Evolutionary conservation across 1,284 basidiomycete species (phyloP), one percentile per base, ranked within the genome.

Genomic region (Schizophyllum commune): DNA sequence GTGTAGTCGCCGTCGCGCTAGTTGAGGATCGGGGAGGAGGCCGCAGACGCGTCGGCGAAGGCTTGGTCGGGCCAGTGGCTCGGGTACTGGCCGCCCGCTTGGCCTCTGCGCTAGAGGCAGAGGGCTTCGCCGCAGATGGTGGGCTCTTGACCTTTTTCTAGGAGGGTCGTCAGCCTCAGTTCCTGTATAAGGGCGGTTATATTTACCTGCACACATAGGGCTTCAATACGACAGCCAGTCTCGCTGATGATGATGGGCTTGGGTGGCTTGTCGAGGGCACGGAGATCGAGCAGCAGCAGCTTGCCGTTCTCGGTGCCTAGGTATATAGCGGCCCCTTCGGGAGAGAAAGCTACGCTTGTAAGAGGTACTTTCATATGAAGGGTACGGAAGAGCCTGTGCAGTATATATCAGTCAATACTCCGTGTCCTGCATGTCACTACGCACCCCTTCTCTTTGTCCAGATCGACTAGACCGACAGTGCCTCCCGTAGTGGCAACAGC

Each of bases 381-480:
- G 0, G 77, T 79, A 33, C 84, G 82, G 65, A 86, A 79, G 51
- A 86, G 71, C 13, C 87, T 88, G 60, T 32, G 51, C 58, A 13
- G 52, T 58, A 61, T 55, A 60, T 55, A 60, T 61, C 58, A 61
- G 62, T 47, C 39, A 56, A 27, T 21, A 63, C 52, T 54, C 33
- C 15, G 27, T 27, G 19, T 60, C 19, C 53, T 58, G n/a, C 59
- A 64, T 33, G 27, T 58, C 34, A 51, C 55, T 17, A 73, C 82
- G 56, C 65, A 89, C 87, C 81, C 80, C 67, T 84, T 86, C 64
- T 89, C 88, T 69, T 89, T 90, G 59, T 90, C 87, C 32, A 91
- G 69, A 67, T 91, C 88, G 56, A 90, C 72, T 7, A 90, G 74
- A 4, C 72, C 77, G 13, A 89, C 75, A 34, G 73, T 73, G 0